Base-by-base conservation (phyloP, 345 rosid genomes). In the Populus nigra region DNA sequence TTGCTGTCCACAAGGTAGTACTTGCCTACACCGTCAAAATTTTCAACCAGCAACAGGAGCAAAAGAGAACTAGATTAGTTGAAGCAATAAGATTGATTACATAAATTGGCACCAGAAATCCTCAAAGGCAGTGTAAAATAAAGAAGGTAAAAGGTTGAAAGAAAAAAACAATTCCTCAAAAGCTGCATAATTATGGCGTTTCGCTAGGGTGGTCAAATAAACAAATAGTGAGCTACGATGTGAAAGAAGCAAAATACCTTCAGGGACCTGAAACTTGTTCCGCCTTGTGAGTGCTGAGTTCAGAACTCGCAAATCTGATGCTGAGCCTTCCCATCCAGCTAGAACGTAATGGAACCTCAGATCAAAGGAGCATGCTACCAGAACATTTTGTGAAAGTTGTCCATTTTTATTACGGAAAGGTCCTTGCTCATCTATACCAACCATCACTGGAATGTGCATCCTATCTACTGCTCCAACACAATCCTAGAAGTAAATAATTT, bases 301-400 rank as follows among this genome's bases (percentile, higher is more conserved):
- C 45, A 94, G 83, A 84, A 93, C 95, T 74, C 85, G 87, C 80
- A 88, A 88, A 84, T 93, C 93, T 17, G 93, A 88, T 73, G 98
- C 95, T 4, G 98, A 93, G 53, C 97, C 97, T 87, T 94, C 98
- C 98, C 98, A 94, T 20, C 98, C 98, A 80, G 98, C 97, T 57
- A 91, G 85, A 29, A 94, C 97, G 74, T 93, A 94, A 81, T 84
- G 88, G 81, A 94, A 94, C 85, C 87, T 89, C 77, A 94, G 85
- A 84, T 94, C 98, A 81, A 93, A 87, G 41, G 97, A 91, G 74
- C 89, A 89, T 68, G 98, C 97, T 41, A 90, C 94, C 69, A 94
- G 83, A 77, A 93, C 91, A 78, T 86, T 88, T 81, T 94, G 98
- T n/a, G 97, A 87, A 71, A 93, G 97, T 33, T 88, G 85, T 45